Evolutionary conservation across 768 basidiomycete species (phyloP), one percentile per base, ranked within the genome.

Genomic region (Termitomyces bulborhizus): DNA sequence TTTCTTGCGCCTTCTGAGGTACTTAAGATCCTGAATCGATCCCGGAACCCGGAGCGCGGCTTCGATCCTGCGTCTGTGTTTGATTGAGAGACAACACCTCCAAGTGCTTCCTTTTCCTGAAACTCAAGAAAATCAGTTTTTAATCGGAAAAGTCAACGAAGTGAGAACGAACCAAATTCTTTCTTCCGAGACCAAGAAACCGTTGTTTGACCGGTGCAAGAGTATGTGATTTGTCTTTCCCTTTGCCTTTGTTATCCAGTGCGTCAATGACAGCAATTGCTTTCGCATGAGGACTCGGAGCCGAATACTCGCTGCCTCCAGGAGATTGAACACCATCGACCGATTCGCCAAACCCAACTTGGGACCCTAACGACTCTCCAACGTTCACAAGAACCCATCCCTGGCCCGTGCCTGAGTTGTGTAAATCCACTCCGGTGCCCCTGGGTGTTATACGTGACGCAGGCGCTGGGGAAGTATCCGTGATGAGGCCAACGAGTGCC

Each of bases 321-420:
- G 41, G n/a, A 44, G 37, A 8, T 41, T 34, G 36, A 4, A 37
- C 43, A 37, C 9, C 39, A 27, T 29, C 27, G 0, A 18, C 4
- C 24, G 27, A 40, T 29, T 59, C 51, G 36, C 44, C 50, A 15
- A 47, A 24, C 29, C 53, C 57, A 18, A 52, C 46, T 3, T 48
- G 53, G 1, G 57, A 24, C 4, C 63, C 46, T 27, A 9, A 29
- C 29, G 58, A 69, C 31, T 75, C 73, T 56, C 83, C 83, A 15
- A 85, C 78, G 50, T 83, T 85, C 37, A 86, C 80, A 26, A 86
- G 69, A 2, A 86, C 84, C 84, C 84, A 86, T 26, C 84, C 84
- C 61, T 81, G 71, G 15, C 78, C 76, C 43, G 71, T 74, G 41
- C 71, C 71, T 46, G 47, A 54, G 47, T 24, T 53, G 3, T 52